Conservation (phyloP, 1,284 basidiomycete genomes). For the Rhodotorula sp. region DNA sequence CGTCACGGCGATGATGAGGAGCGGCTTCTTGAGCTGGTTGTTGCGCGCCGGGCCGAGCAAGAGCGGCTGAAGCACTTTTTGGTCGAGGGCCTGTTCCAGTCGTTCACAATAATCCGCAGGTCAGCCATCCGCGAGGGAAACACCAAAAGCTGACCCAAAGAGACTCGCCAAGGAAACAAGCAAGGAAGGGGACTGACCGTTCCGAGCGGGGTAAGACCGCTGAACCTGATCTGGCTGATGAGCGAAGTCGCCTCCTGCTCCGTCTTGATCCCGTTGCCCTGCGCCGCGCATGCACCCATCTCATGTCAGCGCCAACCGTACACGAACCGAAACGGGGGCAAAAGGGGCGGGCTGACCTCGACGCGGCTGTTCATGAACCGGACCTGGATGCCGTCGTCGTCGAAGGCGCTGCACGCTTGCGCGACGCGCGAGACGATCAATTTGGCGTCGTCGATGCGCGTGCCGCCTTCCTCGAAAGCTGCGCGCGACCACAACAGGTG, state of each 20-base stretch:
- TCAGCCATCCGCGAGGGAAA: too few species aligned
- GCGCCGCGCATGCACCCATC: slow-evolving; percentile 2
- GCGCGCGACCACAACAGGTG: slow-evolving; percentile 26
- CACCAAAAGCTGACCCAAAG: too few species aligned
- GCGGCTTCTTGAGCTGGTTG: slow-evolving; percentile 50
- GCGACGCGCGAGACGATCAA: slow-evolving; percentile 46
- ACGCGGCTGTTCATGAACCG: slow-evolving; percentile 53
- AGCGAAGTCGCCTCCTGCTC: slow-evolving; percentile 51
- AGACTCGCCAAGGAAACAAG: not conserved
- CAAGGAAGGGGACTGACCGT: slow-evolving; percentile 38
- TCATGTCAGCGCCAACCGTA: too few species aligned
- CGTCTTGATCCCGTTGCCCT: slow-evolving; percentile 52
- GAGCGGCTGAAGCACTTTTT: slow-evolving; percentile 53
- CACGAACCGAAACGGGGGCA: too few species aligned
- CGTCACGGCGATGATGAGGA: slow-evolving; percentile 49
- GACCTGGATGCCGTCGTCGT: slow-evolving; percentile 40
- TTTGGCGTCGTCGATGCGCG: slow-evolving; percentile 48
- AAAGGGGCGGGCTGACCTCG: too few species aligned
- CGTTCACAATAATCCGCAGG: too few species aligned
- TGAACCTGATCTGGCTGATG: slow-evolving; percentile 52
- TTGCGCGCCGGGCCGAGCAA: slow-evolving; percentile 51
- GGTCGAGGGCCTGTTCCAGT: slow-evolving; percentile 41
- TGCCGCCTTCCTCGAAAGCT: slow-evolving; percentile 45
- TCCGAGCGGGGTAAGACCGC: slow-evolving; percentile 46
- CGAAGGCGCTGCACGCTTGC: slow-evolving; percentile 52